Conservation (phyloP, 345 rosid species). For the Clausena lansium region DNA sequence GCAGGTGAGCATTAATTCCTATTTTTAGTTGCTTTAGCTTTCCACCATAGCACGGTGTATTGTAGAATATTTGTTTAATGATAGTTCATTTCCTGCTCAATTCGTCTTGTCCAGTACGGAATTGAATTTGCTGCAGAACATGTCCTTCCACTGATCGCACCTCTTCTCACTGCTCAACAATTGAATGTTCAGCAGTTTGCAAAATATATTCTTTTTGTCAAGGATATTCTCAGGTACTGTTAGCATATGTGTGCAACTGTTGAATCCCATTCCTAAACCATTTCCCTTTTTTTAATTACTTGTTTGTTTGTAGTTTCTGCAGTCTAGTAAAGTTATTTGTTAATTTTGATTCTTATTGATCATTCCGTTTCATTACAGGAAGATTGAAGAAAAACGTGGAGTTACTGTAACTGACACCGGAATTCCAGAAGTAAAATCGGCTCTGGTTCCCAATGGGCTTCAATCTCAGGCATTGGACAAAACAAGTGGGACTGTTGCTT, state of each 20-base stretch:
- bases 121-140: constrained; percentile 85
- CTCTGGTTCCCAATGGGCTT: constrained; percentile 42
- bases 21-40: constrained; percentile 11
- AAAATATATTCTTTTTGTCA: constrained; percentile 89
- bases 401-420: constrained; percentile 66
- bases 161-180: constrained; percentile 93
- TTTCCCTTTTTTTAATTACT: background rate
- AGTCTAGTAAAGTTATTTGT: background rate
- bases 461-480: constrained; percentile 47
- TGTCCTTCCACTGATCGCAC: constrained; percentile 77
- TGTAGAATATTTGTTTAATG: constrained; percentile 1
- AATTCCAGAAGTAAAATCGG: constrained; percentile 45
- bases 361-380: constrained; percentile 39
- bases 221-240: constrained; percentile 78
- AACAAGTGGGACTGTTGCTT: constrained; percentile 44
- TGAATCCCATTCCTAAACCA: background rate
- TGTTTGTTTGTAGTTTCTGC: background rate
- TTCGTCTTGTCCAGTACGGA: constrained; percentile 61
- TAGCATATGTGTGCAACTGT: constrained; percentile 5
- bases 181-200: constrained; percentile 92
- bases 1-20: constrained; percentile 44
- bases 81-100: constrained; percentile 11
- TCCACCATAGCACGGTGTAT: background rate
- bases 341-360: constrained; percentile 4
- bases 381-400: constrained; percentile 86